A percentile compares a stretch with the other conserved stretches of the same genome.
Conservation (phyloP, 495 filamentous ascomycete species). For the Trichoderma reesei region DNA sequence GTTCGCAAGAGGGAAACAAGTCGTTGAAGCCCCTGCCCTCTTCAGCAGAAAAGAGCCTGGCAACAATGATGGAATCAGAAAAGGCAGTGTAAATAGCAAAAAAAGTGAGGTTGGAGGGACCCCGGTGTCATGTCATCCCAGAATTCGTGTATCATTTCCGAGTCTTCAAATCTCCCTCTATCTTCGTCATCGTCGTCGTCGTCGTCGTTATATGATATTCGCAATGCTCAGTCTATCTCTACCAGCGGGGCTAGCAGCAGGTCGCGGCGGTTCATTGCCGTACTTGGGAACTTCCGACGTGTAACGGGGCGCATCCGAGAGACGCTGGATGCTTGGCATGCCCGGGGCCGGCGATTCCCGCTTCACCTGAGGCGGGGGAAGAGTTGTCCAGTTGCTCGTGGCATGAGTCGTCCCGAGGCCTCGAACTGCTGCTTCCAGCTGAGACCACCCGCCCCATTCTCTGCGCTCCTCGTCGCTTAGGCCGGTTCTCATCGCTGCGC, state of each 20-base stretch:
- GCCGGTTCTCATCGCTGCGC: constrained; percentile 20
- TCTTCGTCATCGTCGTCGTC: neutral
- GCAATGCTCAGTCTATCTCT: constrained; percentile 61
- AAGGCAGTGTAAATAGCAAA: neutral
- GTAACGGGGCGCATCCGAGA: constrained; percentile 5
- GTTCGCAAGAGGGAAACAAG: neutral
- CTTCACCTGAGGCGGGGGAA: constrained; percentile 8
- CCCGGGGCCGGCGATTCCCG: neutral
- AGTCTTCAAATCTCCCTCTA: neutral
- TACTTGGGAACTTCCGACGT: constrained; percentile 9
- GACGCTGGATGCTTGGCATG: constrained; percentile 1
- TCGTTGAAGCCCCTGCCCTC: neutral
- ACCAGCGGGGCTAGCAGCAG: constrained; percentile 23
- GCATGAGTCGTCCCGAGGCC: constrained; percentile 17
- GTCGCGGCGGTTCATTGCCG: neutral
- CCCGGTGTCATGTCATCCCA: neutral
- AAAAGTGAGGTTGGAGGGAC: neutral
- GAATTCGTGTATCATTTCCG: constrained; percentile 1
- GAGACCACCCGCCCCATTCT: constrained; percentile 49
- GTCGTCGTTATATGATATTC: constrained; percentile 53
- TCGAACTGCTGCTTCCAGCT: constrained; percentile 30
- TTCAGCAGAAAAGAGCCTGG: neutral
- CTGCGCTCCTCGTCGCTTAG: constrained; percentile 39
- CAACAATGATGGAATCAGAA: neutral
- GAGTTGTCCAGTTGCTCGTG: neutral